Conservation (phyloP, 2,329 filamentous ascomycete species). For the Neofusicoccum parvum region DNA sequence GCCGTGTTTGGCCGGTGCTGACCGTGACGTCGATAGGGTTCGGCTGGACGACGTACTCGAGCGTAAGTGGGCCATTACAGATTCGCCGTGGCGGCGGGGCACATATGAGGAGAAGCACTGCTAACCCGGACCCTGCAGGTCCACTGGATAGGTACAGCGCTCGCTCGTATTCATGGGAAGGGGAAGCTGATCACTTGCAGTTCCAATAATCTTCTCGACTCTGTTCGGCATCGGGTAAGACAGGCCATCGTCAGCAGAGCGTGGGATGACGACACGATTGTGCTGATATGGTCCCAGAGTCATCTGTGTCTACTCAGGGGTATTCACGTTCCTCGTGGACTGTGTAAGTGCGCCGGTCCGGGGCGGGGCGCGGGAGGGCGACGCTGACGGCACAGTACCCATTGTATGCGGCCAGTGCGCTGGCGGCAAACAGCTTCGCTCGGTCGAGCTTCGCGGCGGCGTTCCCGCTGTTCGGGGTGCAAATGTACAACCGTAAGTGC, state of each 20-base stretch:
- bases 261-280: constrained; percentile 14
- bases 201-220: constrained; percentile 52
- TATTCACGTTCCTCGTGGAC: constrained; percentile 86
- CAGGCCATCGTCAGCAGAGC: constrained; percentile 15
- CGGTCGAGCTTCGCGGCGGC: constrained; percentile 52
- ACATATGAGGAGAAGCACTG: constrained; percentile 24
- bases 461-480: constrained; percentile 52
- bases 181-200: constrained; percentile 41
- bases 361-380: constrained; percentile 23
- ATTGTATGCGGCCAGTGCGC: constrained; percentile 52
- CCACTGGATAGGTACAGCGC: constrained; percentile 52
- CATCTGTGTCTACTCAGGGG: constrained; percentile 76
- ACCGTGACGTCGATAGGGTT: constrained; percentile 55
- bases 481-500: constrained; percentile 54
- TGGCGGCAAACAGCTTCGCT: constrained; percentile 55
- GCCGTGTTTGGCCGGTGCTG: constrained; percentile 27
- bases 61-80: constrained; percentile 67
- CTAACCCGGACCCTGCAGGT: constrained; percentile 43
- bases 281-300: constrained; percentile 52
- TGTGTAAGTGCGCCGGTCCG: constrained; percentile 41
- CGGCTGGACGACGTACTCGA: constrained; percentile 77
- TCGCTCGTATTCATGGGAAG: constrained; percentile 28
- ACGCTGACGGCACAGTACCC: constrained; percentile 43
- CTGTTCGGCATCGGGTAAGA: constrained; percentile 50
- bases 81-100: constrained; percentile 45